These are phyloP conservation scores for Bondarzewia mesenterica DNA, from an alignment of 1,284 basidiomycete genomes.

Conservation along the genomic window DNA sequence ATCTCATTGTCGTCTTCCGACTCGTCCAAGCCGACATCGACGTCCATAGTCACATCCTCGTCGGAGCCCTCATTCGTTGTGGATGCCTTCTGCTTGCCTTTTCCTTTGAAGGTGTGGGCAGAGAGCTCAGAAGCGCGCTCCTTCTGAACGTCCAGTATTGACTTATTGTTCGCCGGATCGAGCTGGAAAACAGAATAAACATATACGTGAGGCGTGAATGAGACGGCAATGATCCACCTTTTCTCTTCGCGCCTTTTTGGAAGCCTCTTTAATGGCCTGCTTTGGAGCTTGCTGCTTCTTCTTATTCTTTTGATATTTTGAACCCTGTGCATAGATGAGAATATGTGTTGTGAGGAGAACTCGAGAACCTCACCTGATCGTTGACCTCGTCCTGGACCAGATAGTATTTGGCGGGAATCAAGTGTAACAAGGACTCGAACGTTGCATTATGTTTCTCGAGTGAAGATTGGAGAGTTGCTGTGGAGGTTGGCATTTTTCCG, in stretches of 20 bases:
- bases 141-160: conserved; percentile 68
- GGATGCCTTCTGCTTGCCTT: conserved; percentile 41
- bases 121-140: conserved; percentile 31
- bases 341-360: not conserved
- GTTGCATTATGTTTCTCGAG: conserved; percentile 77
- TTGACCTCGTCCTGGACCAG: conserved; percentile 62
- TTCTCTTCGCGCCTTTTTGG: conserved; percentile 76
- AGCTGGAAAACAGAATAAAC: conserved; percentile 50
- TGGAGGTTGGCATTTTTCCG: conserved; percentile 39
- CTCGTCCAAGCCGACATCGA: conserved; percentile 20
- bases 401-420: conserved; percentile 88
- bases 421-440: conserved; percentile 72
- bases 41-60: conserved; percentile 24
- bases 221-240: conserved; percentile 46
- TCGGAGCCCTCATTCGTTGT: conserved; percentile 19
- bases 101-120: conserved; percentile 30
- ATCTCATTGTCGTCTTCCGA: conserved; percentile 12
- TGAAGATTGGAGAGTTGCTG: conserved; percentile 49
- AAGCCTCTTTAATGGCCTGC: conserved; percentile 81
- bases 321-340: conserved; percentile 25
- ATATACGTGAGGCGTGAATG: not conserved
- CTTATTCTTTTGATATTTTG: conserved; percentile 85
- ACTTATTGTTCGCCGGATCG: conserved; percentile 84
- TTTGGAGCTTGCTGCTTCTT: conserved; percentile 77
- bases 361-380: conserved; percentile 43